Conservation (phyloP, 306 rosid species). For the Malus asiatica region DNA sequence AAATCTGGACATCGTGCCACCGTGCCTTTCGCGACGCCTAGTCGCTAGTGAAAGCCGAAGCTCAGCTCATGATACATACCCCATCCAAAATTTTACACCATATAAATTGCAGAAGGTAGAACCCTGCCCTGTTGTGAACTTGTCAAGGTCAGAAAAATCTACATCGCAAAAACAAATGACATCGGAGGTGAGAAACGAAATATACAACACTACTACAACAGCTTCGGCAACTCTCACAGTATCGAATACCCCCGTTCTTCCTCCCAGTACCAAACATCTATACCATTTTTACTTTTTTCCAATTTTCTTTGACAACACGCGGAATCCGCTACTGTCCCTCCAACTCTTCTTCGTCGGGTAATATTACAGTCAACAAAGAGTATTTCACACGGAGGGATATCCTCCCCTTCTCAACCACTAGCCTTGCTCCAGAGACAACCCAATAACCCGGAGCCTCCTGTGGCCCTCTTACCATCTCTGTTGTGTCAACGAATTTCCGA, state of each 20-base stretch:
- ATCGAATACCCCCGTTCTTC: not conserved
- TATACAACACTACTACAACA: not conserved
- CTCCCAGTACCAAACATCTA: not conserved
- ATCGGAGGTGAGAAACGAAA: not conserved
- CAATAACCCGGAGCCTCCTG: conserved; percentile 94
- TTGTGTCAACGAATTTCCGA: conserved; percentile 78
- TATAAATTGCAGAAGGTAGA: not conserved
- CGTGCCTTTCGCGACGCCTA: not conserved
- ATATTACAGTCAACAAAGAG: conserved; percentile 64
- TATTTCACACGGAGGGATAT: conserved; percentile 77
- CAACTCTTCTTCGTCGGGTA: conserved; percentile 67
- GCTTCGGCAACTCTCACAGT: not conserved
- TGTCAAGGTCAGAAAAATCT: not conserved
- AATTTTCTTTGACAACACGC: not conserved
- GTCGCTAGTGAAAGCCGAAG: not conserved
- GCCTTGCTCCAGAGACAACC: conserved; percentile 96
- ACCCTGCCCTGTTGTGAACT: not conserved
- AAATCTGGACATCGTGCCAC: not conserved
- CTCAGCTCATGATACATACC: not conserved
- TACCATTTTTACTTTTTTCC: not conserved
- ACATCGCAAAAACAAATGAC: not conserved
- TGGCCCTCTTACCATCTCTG: conserved; percentile 96
- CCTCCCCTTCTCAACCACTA: conserved; percentile 75
- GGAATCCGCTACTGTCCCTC: conserved; percentile 39
- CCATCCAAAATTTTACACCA: not conserved